phyloP scores from a whole-genome alignment of 2,329 filamentous ascomycete genomes.

The Zalaria obscura region DNA sequence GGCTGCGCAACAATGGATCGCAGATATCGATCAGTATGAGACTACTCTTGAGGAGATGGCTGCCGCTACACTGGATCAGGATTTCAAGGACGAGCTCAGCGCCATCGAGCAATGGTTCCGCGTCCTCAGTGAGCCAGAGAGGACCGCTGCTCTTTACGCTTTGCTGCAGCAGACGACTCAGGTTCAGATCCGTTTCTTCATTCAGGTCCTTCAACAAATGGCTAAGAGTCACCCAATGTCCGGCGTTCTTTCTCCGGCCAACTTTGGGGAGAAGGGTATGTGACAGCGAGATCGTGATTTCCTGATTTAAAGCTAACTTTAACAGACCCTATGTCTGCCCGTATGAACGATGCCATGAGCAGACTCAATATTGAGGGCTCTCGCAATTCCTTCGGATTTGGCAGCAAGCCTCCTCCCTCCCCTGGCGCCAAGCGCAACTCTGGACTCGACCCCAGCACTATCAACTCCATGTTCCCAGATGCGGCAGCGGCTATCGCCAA shows the following conservation, averaged over 20 bases:
- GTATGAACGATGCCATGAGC: slow-evolving; percentile 90
- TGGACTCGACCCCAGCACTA: slow-evolving; percentile 80
- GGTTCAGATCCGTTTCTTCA: slow-evolving; percentile 98
- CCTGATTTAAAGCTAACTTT: slow-evolving; percentile 10
- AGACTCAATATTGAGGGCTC: slow-evolving; percentile 81
- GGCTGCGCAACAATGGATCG: slow-evolving; percentile 95
- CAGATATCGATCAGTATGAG: slow-evolving; percentile 97
- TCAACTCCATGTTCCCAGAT: slow-evolving; percentile 98
- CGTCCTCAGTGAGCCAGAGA: slow-evolving; percentile 89
- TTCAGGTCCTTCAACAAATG: slow-evolving; percentile 97
- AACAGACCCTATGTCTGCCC: slow-evolving; percentile 89
- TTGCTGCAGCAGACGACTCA: slow-evolving; percentile 96
- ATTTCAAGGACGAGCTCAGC: slow-evolving; percentile 98
- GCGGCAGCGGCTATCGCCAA: slow-evolving; percentile 96
- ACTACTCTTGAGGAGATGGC: slow-evolving; percentile 99
- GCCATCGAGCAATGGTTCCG: slow-evolving; percentile 99
- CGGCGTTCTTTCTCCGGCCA: slow-evolving; percentile 81
- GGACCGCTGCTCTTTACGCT: slow-evolving; percentile 89
- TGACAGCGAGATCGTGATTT: slow-evolving; percentile 1
- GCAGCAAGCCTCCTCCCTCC: slow-evolving; percentile 56
- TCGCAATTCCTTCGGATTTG: slow-evolving; percentile 62
- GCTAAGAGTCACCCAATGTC: slow-evolving; percentile 97
- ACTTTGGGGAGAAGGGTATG: slow-evolving; percentile 83
- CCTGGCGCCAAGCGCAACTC: slow-evolving; percentile 81
- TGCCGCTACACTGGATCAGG: slow-evolving; percentile 92